Evolutionary conservation across 345 rosid species (phyloP).

Genomic region (Bretschneidera sinensis): DNA sequence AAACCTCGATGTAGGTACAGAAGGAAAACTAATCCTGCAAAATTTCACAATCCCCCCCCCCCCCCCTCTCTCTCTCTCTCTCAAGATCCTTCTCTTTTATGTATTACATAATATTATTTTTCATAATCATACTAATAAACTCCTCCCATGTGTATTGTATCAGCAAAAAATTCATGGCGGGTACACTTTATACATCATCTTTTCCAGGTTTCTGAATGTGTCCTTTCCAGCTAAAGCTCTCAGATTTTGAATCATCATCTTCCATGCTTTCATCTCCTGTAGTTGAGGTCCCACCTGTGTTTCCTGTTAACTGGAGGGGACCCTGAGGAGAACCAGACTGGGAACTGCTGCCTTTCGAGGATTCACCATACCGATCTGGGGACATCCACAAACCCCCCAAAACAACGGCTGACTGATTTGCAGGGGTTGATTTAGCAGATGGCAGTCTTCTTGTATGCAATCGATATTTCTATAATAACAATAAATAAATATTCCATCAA

Average conservation of each 20-base stretch:
- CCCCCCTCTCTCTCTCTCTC: conserved; percentile 16
- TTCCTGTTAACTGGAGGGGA: conserved; percentile 62
- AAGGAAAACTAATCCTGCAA: conserved; percentile 52
- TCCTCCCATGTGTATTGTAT: conserved; percentile 49
- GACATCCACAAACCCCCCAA: conserved; percentile 60
- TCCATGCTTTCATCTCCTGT: conserved; percentile 64
- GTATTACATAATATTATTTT: conserved; percentile 29
- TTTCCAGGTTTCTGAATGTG: conserved; percentile 34
- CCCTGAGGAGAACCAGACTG: conserved; percentile 79
- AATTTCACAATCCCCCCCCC: conserved; percentile 31
- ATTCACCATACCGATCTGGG: conserved; percentile 45
- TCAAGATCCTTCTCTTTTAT: conserved; percentile 34
- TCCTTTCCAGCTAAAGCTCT: conserved; percentile 60
- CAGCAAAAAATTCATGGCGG: conserved; percentile 65
- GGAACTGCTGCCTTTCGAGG: conserved; percentile 46
- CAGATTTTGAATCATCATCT: conserved; percentile 74
- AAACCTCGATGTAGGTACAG: conserved; percentile 29
- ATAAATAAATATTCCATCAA: conserved; percentile 15
- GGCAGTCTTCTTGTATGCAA: conserved; percentile 55
- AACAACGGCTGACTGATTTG: conserved; percentile 46
- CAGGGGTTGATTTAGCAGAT: conserved; percentile 26
- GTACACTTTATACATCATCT: conserved; percentile 41
- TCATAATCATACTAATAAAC: conserved; percentile 18
- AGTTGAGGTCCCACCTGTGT: conserved; percentile 46
- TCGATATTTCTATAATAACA: conserved; percentile 67